Percentiles rank a stretch among this genome's conserved stretches.
phyloP scores from a whole-genome alignment of 805 yeast genomes.

The Cyberlindnera maclurae region DNA sequence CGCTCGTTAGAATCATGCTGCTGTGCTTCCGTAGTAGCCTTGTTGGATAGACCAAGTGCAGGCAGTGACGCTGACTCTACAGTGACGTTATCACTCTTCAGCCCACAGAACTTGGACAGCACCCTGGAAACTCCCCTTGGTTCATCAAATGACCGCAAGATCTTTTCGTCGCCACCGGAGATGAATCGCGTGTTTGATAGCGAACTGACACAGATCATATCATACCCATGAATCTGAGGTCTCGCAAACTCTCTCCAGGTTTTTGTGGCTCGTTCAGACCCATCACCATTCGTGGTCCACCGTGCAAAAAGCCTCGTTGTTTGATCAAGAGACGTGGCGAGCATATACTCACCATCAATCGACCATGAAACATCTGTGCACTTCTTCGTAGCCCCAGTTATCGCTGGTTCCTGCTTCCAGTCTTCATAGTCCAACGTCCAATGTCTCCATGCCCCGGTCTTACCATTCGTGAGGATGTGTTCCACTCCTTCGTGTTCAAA shows the following conservation, averaged over 20 bases:
- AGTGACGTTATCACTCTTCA: slow-evolving; percentile 32
- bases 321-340: slow-evolving; percentile 84
- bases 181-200: slow-evolving; percentile 59
- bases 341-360: slow-evolving; percentile 52
- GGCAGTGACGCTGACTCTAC: slow-evolving; percentile 90
- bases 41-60: slow-evolving; percentile 87
- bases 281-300: slow-evolving; percentile 37
- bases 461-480: slow-evolving; percentile 73
- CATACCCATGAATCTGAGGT: slow-evolving; percentile 98
- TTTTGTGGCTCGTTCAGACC: slow-evolving; percentile 20
- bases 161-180: slow-evolving; percentile 95
- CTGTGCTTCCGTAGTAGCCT: slow-evolving; percentile 52
- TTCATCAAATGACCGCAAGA: slow-evolving; percentile 79
- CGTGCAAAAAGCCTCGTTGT: slow-evolving; percentile 80
- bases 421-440: slow-evolving; percentile 43
- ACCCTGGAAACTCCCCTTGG: slow-evolving; percentile 71
- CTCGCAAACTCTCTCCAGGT: slow-evolving; percentile 92
- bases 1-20: slow-evolving; percentile 21
- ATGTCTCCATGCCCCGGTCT: slow-evolving; percentile 86
- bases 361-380: slow-evolving; percentile 81
- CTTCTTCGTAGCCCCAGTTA: slow-evolving; percentile 70
- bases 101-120: slow-evolving; percentile 46
- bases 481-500: slow-evolving; percentile 36
- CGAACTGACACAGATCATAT: slow-evolving; percentile 75
- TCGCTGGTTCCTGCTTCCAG: slow-evolving; percentile 45